A percentile compares a stretch with the other conserved stretches of the same genome.
phyloP scores from a whole-genome alignment of 768 basidiomycete species.

The Nevesoporus exiguus region DNA sequence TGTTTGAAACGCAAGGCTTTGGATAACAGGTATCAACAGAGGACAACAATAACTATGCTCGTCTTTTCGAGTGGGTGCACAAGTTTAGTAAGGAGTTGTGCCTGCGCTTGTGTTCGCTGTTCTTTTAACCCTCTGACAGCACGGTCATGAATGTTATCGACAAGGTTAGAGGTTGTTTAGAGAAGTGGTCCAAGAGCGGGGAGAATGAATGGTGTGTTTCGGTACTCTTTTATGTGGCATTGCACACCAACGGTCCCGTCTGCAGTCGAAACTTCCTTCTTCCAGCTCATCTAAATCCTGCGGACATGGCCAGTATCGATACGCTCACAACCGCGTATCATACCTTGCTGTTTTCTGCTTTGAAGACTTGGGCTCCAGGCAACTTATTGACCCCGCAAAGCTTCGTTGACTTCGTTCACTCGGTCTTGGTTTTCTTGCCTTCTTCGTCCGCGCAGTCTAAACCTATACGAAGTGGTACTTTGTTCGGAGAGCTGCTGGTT shows the following conservation, averaged over 20 bases:
- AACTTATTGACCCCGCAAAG: constrained; percentile 44
- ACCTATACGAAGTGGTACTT: constrained; percentile 38
- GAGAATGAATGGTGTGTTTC: constrained; percentile 58
- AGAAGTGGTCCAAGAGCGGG: constrained; percentile 56
- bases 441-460: constrained; percentile 49
- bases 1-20: constrained; percentile 22
- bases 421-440: constrained; percentile 57
- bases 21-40: constrained; percentile 28
- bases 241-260: constrained; percentile 14
- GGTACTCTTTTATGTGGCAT: constrained; percentile 12
- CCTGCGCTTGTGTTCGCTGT: constrained; percentile 16
- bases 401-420: constrained; percentile 63
- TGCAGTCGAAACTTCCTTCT: constrained; percentile 60
- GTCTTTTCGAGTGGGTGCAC: constrained; percentile 20
- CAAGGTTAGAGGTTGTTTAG: constrained; percentile 47
- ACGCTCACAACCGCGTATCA: constrained; percentile 66
- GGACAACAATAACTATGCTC: constrained; percentile 25
- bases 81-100: constrained; percentile 10
- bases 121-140: constrained; percentile 7
- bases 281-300: constrained; percentile 56
- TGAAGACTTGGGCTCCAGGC: constrained; percentile 53
- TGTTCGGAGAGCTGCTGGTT: constrained; percentile 68
- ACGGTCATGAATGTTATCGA: constrained; percentile 58
- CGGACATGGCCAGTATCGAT: constrained; percentile 50
- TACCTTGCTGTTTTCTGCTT: constrained; percentile 56